Evolutionary conservation across 306 rosid genomes (phyloP), one percentile per base, ranked within the genome.

Genomic region (Cotoneaster glaucophyllus): DNA sequence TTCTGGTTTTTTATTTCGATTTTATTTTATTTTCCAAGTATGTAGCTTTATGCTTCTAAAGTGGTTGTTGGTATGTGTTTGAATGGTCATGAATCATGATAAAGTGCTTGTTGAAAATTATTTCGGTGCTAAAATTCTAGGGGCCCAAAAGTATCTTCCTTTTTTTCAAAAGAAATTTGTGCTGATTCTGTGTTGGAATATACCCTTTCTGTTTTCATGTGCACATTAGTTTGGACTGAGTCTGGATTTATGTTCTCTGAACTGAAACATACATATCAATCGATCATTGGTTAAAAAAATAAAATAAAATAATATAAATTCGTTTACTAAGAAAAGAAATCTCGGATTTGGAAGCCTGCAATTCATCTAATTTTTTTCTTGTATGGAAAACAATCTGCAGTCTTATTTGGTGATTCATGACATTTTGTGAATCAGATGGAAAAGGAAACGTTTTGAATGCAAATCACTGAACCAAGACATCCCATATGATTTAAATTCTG

Each of bases 291-390:
- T 44, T 50, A 31, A 59, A 22, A 14, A 41, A 67, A 68, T 0
- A 6, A 34, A 34, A 34, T 0, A 6, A 34, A 34, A 0, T 34
- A 24, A 70, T 70, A n/a, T 43, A 13, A 34, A 34, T 32, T 34
- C 61, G 75, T 73, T 24, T 22, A 54, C 45, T 37, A 69, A 65
- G 66, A 71, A 41, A 28, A 72, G 64, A 69, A 58, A 9, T 7
- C 24, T 14, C 64, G 1, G 28, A 70, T 43, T 75, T 65, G 81
- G 77, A 54, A 64, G 77, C 69, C 64, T 53, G 25, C 25, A 59
- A 26, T 21, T 1, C 22, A 9, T 19, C 34, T 50, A 50, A 2
- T 31, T 52, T 67, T 67, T 70, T 17, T 15, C 26, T 22, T 48
- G 15, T 19, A 19, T 34, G 39, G 74, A 43, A 63, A 78, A 53